Conservation (phyloP, 192 early-diverging fungal genomes). For the Polychytrium aggregatum region DNA sequence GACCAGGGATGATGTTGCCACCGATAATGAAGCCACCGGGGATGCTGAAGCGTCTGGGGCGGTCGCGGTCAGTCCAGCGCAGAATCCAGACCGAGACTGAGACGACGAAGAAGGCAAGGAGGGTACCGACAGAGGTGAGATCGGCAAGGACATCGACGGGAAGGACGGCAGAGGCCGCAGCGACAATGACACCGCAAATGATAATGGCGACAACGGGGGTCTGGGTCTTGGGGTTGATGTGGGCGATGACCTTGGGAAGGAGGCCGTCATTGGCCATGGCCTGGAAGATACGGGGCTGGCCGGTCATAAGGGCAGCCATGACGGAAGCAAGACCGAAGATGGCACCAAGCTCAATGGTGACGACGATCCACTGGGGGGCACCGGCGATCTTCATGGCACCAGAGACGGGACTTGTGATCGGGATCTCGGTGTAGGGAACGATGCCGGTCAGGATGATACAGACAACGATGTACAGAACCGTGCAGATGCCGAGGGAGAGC, state of each 20-base stretch:
- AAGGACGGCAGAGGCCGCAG: no score
- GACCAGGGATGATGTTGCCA: slow-evolving; percentile 51
- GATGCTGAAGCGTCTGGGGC: slow-evolving; percentile 56
- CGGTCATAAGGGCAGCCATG: slow-evolving; percentile 60
- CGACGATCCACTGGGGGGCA: slow-evolving; percentile 55
- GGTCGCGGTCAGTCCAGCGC: slow-evolving; percentile 57
- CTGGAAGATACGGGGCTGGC: slow-evolving; percentile 79
- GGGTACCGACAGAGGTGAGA: slow-evolving; percentile 37
- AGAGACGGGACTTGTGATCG: slow-evolving; percentile 46
- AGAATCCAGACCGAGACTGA: slow-evolving; percentile 65
- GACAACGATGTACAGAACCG: slow-evolving; percentile 65
- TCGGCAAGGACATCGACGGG: no score
- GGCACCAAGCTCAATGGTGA: slow-evolving; percentile 69
- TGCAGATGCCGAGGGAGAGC: slow-evolving; percentile 63
- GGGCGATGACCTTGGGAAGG: slow-evolving; percentile 59
- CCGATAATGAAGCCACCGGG: slow-evolving; percentile 48
- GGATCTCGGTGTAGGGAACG: slow-evolving; percentile 31
- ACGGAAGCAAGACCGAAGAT: slow-evolving; percentile 70
- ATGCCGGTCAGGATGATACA: slow-evolving; percentile 66
- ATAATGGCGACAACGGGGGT: slow-evolving; percentile 69
- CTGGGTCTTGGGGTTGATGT: slow-evolving; percentile 55
- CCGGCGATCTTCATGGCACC: slow-evolving; percentile 21
- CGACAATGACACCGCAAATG: slow-evolving; percentile 48
- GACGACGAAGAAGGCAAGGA: slow-evolving; percentile 74
- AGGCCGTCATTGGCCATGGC: slow-evolving; percentile 79